phyloP scores from a whole-genome alignment of 129 eudicot species.

The Saposhnikovia divaricata region DNA sequence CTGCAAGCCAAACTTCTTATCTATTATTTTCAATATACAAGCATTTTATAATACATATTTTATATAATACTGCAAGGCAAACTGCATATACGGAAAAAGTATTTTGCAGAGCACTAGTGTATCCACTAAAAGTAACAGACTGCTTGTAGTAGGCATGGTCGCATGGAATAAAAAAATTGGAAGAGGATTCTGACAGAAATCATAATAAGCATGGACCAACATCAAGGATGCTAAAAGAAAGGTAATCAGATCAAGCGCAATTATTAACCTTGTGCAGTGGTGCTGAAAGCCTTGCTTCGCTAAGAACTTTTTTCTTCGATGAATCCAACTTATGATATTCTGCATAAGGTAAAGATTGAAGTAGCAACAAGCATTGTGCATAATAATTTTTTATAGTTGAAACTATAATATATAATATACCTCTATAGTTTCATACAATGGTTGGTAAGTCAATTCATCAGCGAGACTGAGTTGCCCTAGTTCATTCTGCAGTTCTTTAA shows the following conservation, averaged over 20 bases:
- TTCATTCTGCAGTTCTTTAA: conserved; percentile 70
- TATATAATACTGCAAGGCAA: neutral
- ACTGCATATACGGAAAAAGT: neutral
- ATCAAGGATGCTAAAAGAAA: neutral
- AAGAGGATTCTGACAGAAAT: neutral
- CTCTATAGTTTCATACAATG: conserved; percentile 73
- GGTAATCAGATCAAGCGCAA: neutral
- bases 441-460: conserved; percentile 53
- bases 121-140: neutral
- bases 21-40: neutral
- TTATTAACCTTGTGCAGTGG: conserved; percentile 54
- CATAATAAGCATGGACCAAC: neutral
- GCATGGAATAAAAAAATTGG: neutral
- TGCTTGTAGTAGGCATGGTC: neutral
- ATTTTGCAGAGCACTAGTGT: neutral
- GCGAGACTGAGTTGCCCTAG: conserved; percentile 41
- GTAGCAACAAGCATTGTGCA: neutral
- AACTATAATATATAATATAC: conserved; percentile 29
- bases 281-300: conserved; percentile 77
- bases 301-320: conserved; percentile 41
- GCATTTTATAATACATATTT: neutral
- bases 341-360: conserved; percentile 19
- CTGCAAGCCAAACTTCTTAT: neutral
- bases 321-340: conserved; percentile 74
- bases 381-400: neutral